Evolutionary conservation across 176 grass and related monocot genomes (phyloP).

Genomic region (Zoysia japonica): DNA sequence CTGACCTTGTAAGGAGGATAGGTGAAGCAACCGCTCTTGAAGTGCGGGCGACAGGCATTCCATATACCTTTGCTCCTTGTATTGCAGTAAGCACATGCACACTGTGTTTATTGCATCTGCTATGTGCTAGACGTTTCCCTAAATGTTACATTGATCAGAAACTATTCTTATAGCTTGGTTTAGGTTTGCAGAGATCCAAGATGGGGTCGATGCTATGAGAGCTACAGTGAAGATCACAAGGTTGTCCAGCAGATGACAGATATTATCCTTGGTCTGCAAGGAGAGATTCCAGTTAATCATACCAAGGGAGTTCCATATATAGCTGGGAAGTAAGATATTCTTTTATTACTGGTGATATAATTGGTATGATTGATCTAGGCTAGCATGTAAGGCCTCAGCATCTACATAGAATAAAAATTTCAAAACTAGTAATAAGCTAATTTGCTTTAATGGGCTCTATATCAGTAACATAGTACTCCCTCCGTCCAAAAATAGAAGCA

Average conservation of each 20-base stretch:
- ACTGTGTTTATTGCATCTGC: slow-evolving; percentile 13
- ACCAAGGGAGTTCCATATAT: slow-evolving; percentile 89
- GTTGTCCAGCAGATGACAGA: slow-evolving; percentile 96
- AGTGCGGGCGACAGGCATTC: slow-evolving; percentile 86
- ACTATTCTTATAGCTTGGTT: slow-evolving; percentile 31
- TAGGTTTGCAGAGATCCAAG: slow-evolving; percentile 99
- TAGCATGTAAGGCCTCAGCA: slow-evolving; percentile 2
- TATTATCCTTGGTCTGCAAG: slow-evolving; percentile 90
- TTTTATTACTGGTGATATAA: slow-evolving; percentile 32
- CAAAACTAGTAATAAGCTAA: slow-evolving; percentile 7
- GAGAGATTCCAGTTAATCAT: slow-evolving; percentile 81
- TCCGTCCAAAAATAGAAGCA: too few relatives aligned
- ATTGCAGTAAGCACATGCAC: slow-evolving; percentile 73
- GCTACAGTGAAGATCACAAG: slow-evolving; percentile 87
- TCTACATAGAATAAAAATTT: slow-evolving; percentile 11
- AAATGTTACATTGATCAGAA: slow-evolving; percentile 21
- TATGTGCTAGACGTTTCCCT: slow-evolving; percentile 34
- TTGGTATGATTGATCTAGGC: neutral
- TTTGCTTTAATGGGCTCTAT: slow-evolving; percentile 7
- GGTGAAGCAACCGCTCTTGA: slow-evolving; percentile 96
- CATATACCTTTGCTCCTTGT: slow-evolving; percentile 88
- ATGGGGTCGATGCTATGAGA: slow-evolving; percentile 96
- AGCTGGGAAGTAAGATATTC: slow-evolving; percentile 78
- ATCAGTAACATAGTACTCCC: neutral
- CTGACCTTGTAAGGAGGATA: slow-evolving; percentile 71